Evolutionary conservation across 495 filamentous ascomycete genomes (phyloP), one percentile per base, ranked within the genome.

Genomic region (Cudoniella acicularis): DNA sequence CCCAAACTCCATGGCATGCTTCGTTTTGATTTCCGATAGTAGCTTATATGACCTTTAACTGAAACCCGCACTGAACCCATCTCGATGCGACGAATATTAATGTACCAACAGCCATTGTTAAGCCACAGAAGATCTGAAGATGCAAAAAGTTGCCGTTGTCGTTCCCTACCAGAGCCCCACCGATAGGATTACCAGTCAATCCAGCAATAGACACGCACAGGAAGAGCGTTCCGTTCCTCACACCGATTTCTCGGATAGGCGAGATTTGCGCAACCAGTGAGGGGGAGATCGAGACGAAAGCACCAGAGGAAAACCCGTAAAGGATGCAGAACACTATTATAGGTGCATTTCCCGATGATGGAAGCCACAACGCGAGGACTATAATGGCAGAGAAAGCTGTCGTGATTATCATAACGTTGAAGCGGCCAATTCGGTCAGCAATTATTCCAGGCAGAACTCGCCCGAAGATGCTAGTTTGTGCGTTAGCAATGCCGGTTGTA

Each of bases 271-370:
- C 87, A 18, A 89, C 69, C 11, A 87, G 59, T 10, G 71, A 56
- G 0, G 85, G 83, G 0, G 77, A 73, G 2, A 91, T 72, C 0
- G 82, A 84, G 52, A 92, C 83, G 65, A 86, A 89, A 2, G 86
- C 85, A 4, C 89, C 89, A 0, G 86, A 87, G 13, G 80, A 76
- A 67, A 92, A 89, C 1, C 89, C 89, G 67, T 87, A 92, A 0
- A 90, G 63, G 0, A 79, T 79, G 2, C 81, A 78, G 71, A 87
- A 90, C 13, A 83, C 69, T 54, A 93, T 85, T 42, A 83, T 82
- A 1, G 86, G 77, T 1, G 77, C 83, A 47, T 85, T 87, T 30
- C 74, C 73, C 0, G 72, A 72, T 0, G 80, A 76, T 3, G 85
- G 87, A 3, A 91, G 74, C 85, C 87, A 90, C 0, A 91, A 73